Evolutionary conservation across 441 rosid species (phyloP), one percentile per base, ranked within the genome.

Genomic region (Viola pubescens): DNA sequence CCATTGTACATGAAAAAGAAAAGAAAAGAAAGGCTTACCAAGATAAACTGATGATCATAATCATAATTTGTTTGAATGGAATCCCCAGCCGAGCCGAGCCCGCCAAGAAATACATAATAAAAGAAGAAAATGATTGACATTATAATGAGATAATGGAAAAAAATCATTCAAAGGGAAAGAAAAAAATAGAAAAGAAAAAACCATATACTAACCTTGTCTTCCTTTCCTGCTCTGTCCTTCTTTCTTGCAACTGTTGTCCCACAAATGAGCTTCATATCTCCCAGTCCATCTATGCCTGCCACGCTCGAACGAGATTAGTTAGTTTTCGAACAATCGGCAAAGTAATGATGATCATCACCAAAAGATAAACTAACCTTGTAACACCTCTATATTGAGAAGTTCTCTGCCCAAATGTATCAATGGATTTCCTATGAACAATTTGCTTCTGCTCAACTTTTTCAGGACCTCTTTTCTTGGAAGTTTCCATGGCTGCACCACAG

Each of bases 221-320:
- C 97, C 98, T 77, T 89, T 92, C 77, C 98, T 86, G 76, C 89
- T 92, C n/a, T 92, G 98, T 16, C 98, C 97, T 78, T 92, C 98
- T 63, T 89, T 92, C 91, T 92, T 92, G 77, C 94, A 87, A 75
- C 97, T 92, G 57, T 92, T 92, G 76, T 92, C 98, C 98, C 98
- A 92, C 13, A 92, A 81, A 79, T 89, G 98, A 34, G 98, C 98
- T 84, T 92, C 98, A 74, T 92, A 92, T 72, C 96, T 86, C 45
- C 99, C 99, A 11, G 96, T 86, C 97, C 94, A 94, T 73, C 98
- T 79, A 72, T 92, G 98, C 74, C 96, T 92, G 64, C 46, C 13
- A 58, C 9, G 14, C 37, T 52, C 41, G 14, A 43, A 3, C 0
- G 19, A 38, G 60, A 44, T 8, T 9, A 64, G 48, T 3, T 47